Percentiles rank a stretch among this genome's conserved stretches.
Conservation (phyloP, 306 rosid genomes). For the Calophaca sinica region DNA sequence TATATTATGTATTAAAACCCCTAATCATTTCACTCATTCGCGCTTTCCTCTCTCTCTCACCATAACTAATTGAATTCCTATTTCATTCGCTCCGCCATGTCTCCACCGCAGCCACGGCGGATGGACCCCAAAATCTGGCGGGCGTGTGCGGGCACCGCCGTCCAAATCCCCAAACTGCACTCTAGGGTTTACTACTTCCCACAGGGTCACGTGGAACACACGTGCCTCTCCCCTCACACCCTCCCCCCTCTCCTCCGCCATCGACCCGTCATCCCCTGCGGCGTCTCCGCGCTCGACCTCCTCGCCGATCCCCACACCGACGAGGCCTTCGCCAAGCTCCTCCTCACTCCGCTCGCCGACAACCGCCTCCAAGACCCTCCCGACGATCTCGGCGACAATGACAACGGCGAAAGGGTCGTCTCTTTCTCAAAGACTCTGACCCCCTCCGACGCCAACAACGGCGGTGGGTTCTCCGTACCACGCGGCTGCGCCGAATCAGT, state of each 20-base stretch:
- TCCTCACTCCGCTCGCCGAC: conserved; percentile 50
- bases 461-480: conserved; percentile 75
- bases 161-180: conserved; percentile 52
- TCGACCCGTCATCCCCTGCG: conserved; percentile 50
- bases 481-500: conserved; percentile 64
- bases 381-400: not conserved
- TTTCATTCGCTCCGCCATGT: too few species aligned
- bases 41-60: too few species aligned
- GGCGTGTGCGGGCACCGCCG: conserved; percentile 55
- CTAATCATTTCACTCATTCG: too few species aligned
- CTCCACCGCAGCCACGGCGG: too few species aligned
- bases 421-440: conserved; percentile 67
- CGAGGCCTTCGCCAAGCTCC: conserved; percentile 60
- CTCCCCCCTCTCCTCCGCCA: conserved; percentile 40
- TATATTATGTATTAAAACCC: too few species aligned
- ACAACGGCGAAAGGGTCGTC: conserved; percentile 28
- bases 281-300: conserved; percentile 41
- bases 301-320: conserved; percentile 57
- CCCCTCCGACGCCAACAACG: conserved; percentile 70
- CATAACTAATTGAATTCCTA: too few species aligned
- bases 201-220: conserved; percentile 66
- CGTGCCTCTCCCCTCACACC: conserved; percentile 31
- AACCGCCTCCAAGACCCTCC: not conserved
- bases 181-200: conserved; percentile 77
- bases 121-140: conserved; percentile 65